phyloP scores from a whole-genome alignment of 306 rosid genomes.

The Trichosanthes truncata region DNA sequence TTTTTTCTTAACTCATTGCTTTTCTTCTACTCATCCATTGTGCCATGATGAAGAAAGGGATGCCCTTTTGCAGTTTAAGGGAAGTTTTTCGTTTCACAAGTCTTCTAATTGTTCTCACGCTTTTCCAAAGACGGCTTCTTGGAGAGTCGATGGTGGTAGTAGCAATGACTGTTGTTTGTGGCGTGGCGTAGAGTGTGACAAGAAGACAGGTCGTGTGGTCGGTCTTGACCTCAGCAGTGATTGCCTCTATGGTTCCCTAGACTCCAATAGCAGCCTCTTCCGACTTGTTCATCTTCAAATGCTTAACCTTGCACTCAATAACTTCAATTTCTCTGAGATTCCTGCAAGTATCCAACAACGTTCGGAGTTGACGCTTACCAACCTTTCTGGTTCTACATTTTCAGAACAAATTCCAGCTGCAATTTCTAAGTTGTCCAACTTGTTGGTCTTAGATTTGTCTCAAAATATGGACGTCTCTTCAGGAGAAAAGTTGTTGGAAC shows the following conservation, averaged over 20 bases:
- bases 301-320: constrained; percentile 17
- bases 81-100: neutral
- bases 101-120: neutral
- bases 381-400: neutral
- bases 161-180: neutral
- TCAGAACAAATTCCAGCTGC: constrained; percentile 15
- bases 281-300: constrained; percentile 12
- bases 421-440: too few species aligned
- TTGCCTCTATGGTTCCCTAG: neutral
- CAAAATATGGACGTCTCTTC: too few species aligned
- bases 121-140: neutral
- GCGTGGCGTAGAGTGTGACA: neutral
- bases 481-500: too few species aligned
- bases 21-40: neutral
- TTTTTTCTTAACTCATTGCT: neutral
- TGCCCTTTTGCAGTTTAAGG: neutral
- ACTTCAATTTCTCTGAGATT: constrained; percentile 16
- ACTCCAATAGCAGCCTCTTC: neutral
- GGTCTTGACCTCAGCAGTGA: neutral
- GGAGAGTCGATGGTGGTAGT: neutral
- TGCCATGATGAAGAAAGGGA: neutral
- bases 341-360: neutral
- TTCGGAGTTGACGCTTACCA: neutral
- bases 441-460: too few species aligned
- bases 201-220: neutral